Evolutionary conservation across 202 grass and related monocot species (phyloP), one percentile per base, ranked within the genome.

Genomic region (Setaria italica): DNA sequence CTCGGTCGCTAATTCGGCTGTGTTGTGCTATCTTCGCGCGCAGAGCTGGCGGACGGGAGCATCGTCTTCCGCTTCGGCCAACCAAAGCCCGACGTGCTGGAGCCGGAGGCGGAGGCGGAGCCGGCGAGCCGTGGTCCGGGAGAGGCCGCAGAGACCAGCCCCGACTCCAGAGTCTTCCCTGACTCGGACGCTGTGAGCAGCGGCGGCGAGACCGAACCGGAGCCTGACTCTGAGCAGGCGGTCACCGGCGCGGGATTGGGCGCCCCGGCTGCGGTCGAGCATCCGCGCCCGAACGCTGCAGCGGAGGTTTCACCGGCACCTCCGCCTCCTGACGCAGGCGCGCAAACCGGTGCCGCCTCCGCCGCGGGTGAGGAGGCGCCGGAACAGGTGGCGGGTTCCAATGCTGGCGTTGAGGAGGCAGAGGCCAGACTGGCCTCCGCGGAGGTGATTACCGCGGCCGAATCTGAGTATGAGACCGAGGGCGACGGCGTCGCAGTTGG

Each of bases 51-150:
- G 32, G 93, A 98, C 84, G 95, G 91, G 43, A 98, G 95, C 70
- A 85, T 94, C 77, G 75, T 98, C 17, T 98, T 94, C 88, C 88
- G 62, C 81, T 98, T 95, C 84, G 72, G 59, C 11, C 83, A 82
- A 72, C 57, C 78, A 17, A 76, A 51, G 42, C 87, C 71, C 12
- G 48, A 80, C 32, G 87, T 62, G 65, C 20, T 74, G 64, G 79
- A 67, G 47, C 53, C 83, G 16, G 25, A 62, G n/a, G 21, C 57
- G 57, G 53, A 67, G n/a, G 57, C 21, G 59, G 53, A 68, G n/a
- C 16, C 43, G 62, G 63, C 17, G 16, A 73, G 77, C 46, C 70
- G 32, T 9, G 60, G 53, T 66, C 11, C 54, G 9, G 16, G 8
- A 77, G 35, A 5, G 11, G 25, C 47, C 6, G 41, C 2, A 81